Base-by-base conservation (phyloP, 306 rosid species). In the Senna siamea region DNA sequence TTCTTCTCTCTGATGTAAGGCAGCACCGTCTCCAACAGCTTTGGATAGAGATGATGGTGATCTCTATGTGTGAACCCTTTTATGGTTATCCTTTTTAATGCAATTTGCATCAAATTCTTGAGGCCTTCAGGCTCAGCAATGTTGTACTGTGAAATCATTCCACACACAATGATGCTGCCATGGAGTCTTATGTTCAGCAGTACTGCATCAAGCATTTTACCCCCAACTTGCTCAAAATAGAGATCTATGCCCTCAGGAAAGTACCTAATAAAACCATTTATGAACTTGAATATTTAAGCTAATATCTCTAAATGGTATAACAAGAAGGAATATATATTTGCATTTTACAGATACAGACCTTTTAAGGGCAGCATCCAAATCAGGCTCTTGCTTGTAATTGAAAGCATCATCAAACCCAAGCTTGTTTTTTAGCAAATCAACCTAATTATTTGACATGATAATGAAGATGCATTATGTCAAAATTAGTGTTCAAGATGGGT, bases 101-200 rank as follows among this genome's bases (percentile, higher is more conserved):
- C 37, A 6, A 80, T 70, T 1, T 75, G 77, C 74, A 80, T 2
- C 13, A 80, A 4, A 56, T 70, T 80, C 65, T 70, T 55, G 7
- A 80, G 73, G 35, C 46, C 17, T 61, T 80, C 84, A 34, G 54
- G 73, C 30, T 62, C 35, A 51, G 22, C 9, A 43, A 69, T n/a
- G 26, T 80, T 74, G 77, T 80, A 80, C 41, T 80, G 84, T 61
- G 84, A 80, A 75, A 80, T 80, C 80, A 80, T 69, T 47, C 80
- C 84, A 63, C 84, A 80, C 0, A 38, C 22, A 9, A 37, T 7
- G 0, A 80, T 47, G 2, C 58, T 37, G 10, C 80, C 84, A 26
- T 75, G 62, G 13, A 14, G 7, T 41, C 69, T 80, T 74, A 80
- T 75, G 38, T 75, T 80, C 18, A 70, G 69, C 30, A 80, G 69